phyloP scores from a whole-genome alignment of 306 rosid genomes.

The Acacia melanoxylon region DNA sequence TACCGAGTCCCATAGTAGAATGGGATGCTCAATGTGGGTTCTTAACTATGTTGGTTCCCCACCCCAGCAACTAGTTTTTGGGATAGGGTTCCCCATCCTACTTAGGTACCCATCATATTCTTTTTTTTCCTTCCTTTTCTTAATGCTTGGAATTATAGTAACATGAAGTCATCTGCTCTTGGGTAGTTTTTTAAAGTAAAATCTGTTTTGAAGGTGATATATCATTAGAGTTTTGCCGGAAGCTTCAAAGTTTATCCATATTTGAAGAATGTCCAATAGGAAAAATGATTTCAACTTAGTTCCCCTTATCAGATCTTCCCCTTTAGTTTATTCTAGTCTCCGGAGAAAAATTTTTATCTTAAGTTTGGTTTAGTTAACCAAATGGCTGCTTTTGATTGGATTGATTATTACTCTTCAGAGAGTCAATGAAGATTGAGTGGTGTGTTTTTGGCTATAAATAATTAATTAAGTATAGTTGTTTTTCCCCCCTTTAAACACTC shows the following conservation, averaged over 20 bases:
- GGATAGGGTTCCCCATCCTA: too few species aligned
- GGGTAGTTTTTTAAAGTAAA: too few species aligned
- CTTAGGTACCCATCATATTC: too few species aligned
- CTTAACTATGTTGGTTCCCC: too few species aligned
- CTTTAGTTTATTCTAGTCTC: neutral
- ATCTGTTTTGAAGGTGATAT: too few species aligned
- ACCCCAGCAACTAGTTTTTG: too few species aligned
- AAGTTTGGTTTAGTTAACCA: neutral
- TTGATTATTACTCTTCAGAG: neutral
- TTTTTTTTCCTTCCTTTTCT: too few species aligned
- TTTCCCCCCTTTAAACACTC: neutral
- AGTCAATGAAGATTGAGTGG: conserved; percentile 1
- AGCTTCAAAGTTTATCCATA: neutral
- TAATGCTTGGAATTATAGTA: too few species aligned
- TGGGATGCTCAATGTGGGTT: too few species aligned
- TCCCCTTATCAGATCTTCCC: neutral
- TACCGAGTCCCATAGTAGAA: too few species aligned
- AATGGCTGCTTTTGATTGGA: neutral
- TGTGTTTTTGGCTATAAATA: conserved; percentile 7
- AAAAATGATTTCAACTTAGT: neutral
- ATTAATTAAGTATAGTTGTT: neutral
- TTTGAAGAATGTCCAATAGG: neutral
- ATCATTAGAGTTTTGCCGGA: neutral
- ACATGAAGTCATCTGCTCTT: too few species aligned
- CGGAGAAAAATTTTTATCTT: neutral